phyloP scores from a whole-genome alignment of 345 rosid species.

The Eucalyptus victrix region DNA sequence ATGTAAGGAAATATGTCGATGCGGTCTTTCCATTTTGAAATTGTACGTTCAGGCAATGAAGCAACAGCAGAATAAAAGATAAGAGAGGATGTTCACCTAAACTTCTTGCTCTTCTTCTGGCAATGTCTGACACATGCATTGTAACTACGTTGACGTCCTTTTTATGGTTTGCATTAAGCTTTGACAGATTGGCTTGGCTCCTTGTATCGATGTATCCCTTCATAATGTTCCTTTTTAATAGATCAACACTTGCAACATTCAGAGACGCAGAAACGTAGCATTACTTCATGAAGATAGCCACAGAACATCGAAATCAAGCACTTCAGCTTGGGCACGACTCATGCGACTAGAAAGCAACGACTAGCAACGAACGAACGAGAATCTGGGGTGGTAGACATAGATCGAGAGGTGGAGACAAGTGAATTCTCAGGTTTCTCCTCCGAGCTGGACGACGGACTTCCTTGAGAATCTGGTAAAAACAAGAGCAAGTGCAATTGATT shows the following conservation, averaged over 20 bases:
- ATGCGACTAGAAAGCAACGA: neutral
- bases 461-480: slow-evolving; percentile 31
- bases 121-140: neutral
- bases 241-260: neutral
- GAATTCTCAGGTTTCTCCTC: slow-evolving; percentile 58
- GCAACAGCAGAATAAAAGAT: neutral
- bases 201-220: slow-evolving; percentile 44
- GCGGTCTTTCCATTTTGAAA: accelerated
- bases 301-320: neutral
- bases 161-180: slow-evolving; percentile 18
- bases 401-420: slow-evolving; percentile 1
- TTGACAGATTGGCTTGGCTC: slow-evolving; percentile 42
- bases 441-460: slow-evolving; percentile 25
- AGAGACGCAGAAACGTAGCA: neutral
- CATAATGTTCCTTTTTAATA: slow-evolving; percentile 20
- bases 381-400: neutral
- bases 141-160: slow-evolving; percentile 6
- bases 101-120: neutral
- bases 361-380: neutral
- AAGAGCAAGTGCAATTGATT: neutral
- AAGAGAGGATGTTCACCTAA: neutral
- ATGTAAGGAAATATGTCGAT: neutral
- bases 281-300: neutral
- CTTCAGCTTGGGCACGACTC: neutral
- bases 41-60: neutral